These are phyloP conservation scores for Crithidia acanthocephali DNA, from an alignment of 208 protist species.

Conservation along the genomic window DNA sequence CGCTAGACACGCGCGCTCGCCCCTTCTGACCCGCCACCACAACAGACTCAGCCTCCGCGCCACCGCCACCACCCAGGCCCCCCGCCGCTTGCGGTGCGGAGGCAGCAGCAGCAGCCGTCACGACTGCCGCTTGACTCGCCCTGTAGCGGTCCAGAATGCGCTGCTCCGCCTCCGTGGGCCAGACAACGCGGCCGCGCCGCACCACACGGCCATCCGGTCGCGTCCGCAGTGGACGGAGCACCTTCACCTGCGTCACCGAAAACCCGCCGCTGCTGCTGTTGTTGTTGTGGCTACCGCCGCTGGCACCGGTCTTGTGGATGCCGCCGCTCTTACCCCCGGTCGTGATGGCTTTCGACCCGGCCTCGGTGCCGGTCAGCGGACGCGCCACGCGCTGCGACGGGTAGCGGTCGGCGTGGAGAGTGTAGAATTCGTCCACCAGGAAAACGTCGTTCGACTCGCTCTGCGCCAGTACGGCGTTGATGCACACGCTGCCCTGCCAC, in stretches of 20 bases:
- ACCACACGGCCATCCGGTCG: slow-evolving; percentile 57
- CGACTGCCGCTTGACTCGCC: slow-evolving; percentile 2
- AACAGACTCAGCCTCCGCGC: neutral
- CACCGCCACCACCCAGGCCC: neutral
- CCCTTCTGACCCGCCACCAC: neutral
- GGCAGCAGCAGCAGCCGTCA: neutral
- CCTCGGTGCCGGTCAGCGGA: slow-evolving; percentile 14
- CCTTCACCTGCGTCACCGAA: slow-evolving; percentile 57
- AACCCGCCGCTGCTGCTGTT: neutral
- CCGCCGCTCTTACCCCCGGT: neutral
- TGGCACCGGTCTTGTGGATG: neutral
- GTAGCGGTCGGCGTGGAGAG: slow-evolving; percentile 61
- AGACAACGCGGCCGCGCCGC: slow-evolving; percentile 50
- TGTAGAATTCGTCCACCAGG: slow-evolving; percentile 92
- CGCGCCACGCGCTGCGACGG: slow-evolving; percentile 48
- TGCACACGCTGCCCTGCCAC: slow-evolving; percentile 84
- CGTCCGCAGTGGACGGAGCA: slow-evolving; percentile 61
- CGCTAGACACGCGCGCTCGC: neutral
- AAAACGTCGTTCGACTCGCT: slow-evolving; percentile 88
- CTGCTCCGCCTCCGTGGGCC: slow-evolving; percentile 43
- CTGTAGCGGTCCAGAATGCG: slow-evolving; percentile 38
- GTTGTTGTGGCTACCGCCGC: neutral
- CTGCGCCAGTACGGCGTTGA: slow-evolving; percentile 70
- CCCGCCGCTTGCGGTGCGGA: neutral
- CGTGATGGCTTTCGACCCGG: neutral